These are phyloP conservation scores for Dianthus caryophyllus DNA, from an alignment of 148 eudicot species.

Conservation along the genomic window DNA sequence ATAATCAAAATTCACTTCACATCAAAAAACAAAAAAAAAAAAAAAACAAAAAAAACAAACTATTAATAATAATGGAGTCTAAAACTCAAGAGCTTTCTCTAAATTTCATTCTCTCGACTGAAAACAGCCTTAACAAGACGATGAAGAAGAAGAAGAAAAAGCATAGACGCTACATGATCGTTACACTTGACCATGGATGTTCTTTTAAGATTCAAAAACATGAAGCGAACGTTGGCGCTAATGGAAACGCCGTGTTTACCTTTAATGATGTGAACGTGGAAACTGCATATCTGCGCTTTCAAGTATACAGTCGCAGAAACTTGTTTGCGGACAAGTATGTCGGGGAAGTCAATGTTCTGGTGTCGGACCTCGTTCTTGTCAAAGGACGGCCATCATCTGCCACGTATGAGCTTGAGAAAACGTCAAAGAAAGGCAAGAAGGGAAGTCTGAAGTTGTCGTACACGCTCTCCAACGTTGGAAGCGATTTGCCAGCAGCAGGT, in stretches of 20 bases:
- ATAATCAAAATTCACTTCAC: too few species aligned
- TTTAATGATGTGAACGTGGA: not conserved
- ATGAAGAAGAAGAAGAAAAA: not conserved
- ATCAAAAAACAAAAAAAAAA: too few species aligned
- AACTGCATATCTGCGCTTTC: conserved; percentile 1
- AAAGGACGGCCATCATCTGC: not conserved
- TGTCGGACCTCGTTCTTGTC: not conserved
- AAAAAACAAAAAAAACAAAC: too few species aligned
- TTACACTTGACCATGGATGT: not conserved
- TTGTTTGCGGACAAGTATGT: not conserved
- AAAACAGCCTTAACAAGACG: not conserved
- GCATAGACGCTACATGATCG: not conserved
- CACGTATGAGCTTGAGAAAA: not conserved
- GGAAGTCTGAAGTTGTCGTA: not conserved
- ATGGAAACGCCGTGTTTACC: not conserved
- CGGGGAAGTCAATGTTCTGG: not conserved
- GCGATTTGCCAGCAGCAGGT: not conserved
- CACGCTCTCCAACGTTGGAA: not conserved
- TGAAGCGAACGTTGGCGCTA: not conserved
- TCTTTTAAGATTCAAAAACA: not conserved
- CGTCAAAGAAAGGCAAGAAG: not conserved
- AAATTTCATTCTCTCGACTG: not conserved
- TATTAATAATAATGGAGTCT: not conserved
- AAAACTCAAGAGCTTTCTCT: not conserved
- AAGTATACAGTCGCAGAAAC: not conserved